Base-by-base conservation (phyloP, 2,329 filamentous ascomycete genomes). In the Ophiocordyceps camponoti-floridani region DNA sequence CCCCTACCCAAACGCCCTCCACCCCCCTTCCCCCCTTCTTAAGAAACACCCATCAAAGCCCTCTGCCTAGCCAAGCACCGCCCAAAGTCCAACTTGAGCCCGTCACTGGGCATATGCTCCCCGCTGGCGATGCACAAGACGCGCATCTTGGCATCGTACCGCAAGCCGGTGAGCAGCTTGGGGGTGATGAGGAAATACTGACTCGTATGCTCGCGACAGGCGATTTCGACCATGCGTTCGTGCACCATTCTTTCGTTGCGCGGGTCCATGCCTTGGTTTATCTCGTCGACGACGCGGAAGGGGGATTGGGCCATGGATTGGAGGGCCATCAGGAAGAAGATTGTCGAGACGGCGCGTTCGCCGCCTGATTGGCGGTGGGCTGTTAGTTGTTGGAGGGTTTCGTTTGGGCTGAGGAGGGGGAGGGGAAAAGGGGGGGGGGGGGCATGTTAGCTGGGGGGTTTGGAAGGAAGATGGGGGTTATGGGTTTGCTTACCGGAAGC, bases 191-290 rank as follows among this genome's bases (percentile, higher is more conserved):
- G 77, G 67, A 98, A 98, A 65, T 98, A 98, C 65, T 83, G 79
- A 52, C 70, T 74, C n/a, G 77, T 78, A 59, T 82, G 77, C 61
- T 87, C 80, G 51, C 77, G 75, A 61, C 91, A 96, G 40, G 91
- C 91, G 57, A 98, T 95, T 56, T 95, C 87, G 9, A 98, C 91
- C 83, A 98, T 93, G 50, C 91, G 84, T 58, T 89, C 86, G 64
- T 98, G 91, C 14, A 98, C 88, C 77, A 95, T 93, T 53, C 91
- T 84, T 64, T 98, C 91, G 63, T 98, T 98, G 55, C 91, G 81
- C 40, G 89, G 91, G 61, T 98, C 91, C 91, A 98, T 98, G 52
- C 91, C 91, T 65, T 98, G 91, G 58, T 98, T 98, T 70, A 98
- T 98, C 66, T 98, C 91, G 63, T 98, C 91, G 47, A 98, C 91